These are phyloP conservation scores for Tolypocladium tundrense DNA, from an alignment of 2,329 filamentous ascomycete species.

Conservation along the genomic window DNA sequence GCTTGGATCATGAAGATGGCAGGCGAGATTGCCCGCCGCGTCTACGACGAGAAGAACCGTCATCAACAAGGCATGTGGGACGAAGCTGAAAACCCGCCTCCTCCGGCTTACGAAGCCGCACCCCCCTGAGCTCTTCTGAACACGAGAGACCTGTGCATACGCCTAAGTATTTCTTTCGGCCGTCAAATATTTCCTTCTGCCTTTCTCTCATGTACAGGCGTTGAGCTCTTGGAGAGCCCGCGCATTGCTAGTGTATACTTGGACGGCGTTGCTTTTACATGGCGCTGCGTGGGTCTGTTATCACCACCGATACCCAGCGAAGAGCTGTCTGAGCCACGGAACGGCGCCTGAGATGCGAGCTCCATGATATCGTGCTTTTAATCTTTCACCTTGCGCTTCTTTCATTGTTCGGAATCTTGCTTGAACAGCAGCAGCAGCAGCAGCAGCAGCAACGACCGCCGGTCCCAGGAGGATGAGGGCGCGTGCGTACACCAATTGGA, in stretches of 20 bases:
- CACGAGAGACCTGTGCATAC: constrained; percentile 7
- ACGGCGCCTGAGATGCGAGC: background rate
- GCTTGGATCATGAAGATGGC: constrained; percentile 93
- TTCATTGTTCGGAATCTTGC: background rate
- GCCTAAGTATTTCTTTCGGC: background rate
- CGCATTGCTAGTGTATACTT: background rate
- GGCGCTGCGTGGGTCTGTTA: background rate
- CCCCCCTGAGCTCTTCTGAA: constrained; percentile 21
- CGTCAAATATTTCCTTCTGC: background rate
- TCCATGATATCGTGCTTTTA: background rate
- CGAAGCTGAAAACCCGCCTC: constrained; percentile 46
- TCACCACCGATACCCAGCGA: background rate
- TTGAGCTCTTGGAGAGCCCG: background rate
- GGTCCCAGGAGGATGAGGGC: background rate
- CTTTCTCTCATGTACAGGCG: background rate
- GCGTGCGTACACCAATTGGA: background rate
- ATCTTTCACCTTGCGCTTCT: background rate
- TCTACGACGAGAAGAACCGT: constrained; percentile 73
- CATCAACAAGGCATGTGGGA: constrained; percentile 24
- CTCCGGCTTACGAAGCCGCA: constrained; percentile 50
- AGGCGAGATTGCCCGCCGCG: constrained; percentile 76
- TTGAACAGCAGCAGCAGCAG: background rate
- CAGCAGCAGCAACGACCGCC: background rate
- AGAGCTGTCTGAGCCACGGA: background rate
- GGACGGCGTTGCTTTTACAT: background rate